phyloP scores from a whole-genome alignment of 805 yeast genomes.

The Cyberlindnera misumaiensis region DNA sequence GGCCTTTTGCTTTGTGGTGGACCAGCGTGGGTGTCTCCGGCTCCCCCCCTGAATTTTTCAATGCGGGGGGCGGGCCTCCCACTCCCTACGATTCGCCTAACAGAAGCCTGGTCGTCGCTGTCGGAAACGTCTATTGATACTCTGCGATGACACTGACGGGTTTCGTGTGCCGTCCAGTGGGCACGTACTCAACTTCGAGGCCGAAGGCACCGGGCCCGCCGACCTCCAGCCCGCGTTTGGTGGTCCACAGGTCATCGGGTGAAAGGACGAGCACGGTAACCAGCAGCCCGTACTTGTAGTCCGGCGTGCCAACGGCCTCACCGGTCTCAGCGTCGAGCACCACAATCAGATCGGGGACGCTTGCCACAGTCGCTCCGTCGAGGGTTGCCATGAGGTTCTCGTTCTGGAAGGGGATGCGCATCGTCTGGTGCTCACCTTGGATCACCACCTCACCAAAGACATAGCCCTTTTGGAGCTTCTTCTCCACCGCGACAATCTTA shows the following conservation, averaged over 20 bases:
- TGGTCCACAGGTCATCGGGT: conserved; percentile 29
- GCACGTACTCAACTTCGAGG: conserved; percentile 26
- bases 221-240: conserved; percentile 29
- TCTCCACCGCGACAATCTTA: conserved; percentile 37
- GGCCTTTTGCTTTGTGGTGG: too few species aligned
- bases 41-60: neutral
- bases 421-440: conserved; percentile 15
- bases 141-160: conserved; percentile 36
- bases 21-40: too few species aligned
- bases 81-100: too few species aligned
- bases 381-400: conserved; percentile 36
- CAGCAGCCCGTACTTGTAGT: conserved; percentile 37
- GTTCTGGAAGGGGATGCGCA: conserved; percentile 42
- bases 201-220: conserved; percentile 35
- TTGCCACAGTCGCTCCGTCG: conserved; percentile 26
- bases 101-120: too few species aligned
- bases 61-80: neutral
- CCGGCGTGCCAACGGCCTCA: conserved; percentile 44
- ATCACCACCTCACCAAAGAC: conserved; percentile 38
- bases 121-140: neutral
- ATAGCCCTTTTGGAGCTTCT: conserved; percentile 36
- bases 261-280: conserved; percentile 33
- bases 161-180: conserved; percentile 29
- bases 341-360: conserved; percentile 41
- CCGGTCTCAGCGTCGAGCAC: conserved; percentile 38